These are phyloP conservation scores for Hypomontagnella monticulosa DNA, from an alignment of 495 filamentous ascomycete species.

Conservation along the genomic window DNA sequence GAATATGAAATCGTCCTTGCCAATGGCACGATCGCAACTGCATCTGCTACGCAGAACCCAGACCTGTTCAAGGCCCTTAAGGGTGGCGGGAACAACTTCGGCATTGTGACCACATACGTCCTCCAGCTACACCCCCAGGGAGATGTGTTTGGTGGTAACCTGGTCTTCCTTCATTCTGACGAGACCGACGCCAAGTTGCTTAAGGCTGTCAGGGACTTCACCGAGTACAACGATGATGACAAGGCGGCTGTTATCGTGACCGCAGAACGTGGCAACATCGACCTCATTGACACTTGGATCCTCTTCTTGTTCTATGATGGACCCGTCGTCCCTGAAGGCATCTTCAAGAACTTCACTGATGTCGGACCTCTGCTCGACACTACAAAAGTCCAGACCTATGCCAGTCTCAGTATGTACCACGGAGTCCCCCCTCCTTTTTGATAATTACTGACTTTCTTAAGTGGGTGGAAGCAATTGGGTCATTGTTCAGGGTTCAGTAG, in stretches of 20 bases:
- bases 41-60: slow-evolving; percentile 52
- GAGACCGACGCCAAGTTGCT: slow-evolving; percentile 56
- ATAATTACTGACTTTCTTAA: too few relatives aligned
- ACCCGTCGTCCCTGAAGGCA: slow-evolving; percentile 58
- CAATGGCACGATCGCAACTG: slow-evolving; percentile 63
- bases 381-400: slow-evolving; percentile 39
- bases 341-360: slow-evolving; percentile 65
- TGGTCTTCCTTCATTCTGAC: slow-evolving; percentile 52
- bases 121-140: slow-evolving; percentile 59
- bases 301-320: slow-evolving; percentile 72
- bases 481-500: slow-evolving; percentile 42
- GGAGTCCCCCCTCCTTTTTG: too few relatives aligned
- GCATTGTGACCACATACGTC: slow-evolving; percentile 59
- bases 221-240: slow-evolving; percentile 60
- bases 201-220: slow-evolving; percentile 61
- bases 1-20: slow-evolving; percentile 68
- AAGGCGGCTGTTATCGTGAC: slow-evolving; percentile 65
- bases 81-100: slow-evolving; percentile 63
- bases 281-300: slow-evolving; percentile 64
- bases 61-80: slow-evolving; percentile 58
- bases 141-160: slow-evolving; percentile 64
- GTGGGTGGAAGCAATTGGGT: slow-evolving; percentile 46
- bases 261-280: slow-evolving; percentile 55
- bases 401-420: slow-evolving; percentile 20
- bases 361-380: slow-evolving; percentile 36